Evolutionary conservation across 768 basidiomycete species (phyloP).

Genomic region (Mycena epipterygia): DNA sequence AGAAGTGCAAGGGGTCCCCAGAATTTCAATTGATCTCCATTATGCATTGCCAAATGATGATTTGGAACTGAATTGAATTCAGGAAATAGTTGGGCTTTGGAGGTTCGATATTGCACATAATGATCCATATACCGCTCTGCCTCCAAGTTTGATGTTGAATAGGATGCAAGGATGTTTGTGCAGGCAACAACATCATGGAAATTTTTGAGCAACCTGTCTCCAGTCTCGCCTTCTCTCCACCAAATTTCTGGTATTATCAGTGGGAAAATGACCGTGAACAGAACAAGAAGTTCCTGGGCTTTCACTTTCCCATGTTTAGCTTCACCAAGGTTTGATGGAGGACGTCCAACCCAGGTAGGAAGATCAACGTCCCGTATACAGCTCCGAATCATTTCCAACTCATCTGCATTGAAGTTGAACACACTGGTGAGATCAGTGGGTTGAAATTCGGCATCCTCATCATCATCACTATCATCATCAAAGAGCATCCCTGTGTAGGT

Average conservation of each 20-base stretch:
- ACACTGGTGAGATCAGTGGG: not conserved
- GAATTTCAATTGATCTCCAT: conserved; percentile 18
- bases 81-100: not conserved
- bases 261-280: conserved; percentile 27
- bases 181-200: conserved; percentile 28
- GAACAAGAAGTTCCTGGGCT: conserved; percentile 28
- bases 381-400: not conserved
- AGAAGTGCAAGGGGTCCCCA: conserved; percentile 29
- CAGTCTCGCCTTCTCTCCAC: not conserved
- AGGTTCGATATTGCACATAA: not conserved
- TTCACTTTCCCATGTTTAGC: conserved; percentile 37
- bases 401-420: not conserved
- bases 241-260: conserved; percentile 25
- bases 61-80: conserved; percentile 4
- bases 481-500: not conserved
- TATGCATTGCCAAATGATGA: conserved; percentile 23
- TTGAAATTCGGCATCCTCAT: not conserved
- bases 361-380: conserved; percentile 22
- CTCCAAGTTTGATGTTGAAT: conserved; percentile 9
- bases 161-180: conserved; percentile 31
- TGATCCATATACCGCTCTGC: conserved; percentile 11
- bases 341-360: conserved; percentile 33
- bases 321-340: conserved; percentile 38
- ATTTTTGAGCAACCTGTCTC: not conserved
- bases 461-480: not conserved